Evolutionary conservation across 148 eudicot genomes (phyloP).

Genomic region (Pouteria glomerata): DNA sequence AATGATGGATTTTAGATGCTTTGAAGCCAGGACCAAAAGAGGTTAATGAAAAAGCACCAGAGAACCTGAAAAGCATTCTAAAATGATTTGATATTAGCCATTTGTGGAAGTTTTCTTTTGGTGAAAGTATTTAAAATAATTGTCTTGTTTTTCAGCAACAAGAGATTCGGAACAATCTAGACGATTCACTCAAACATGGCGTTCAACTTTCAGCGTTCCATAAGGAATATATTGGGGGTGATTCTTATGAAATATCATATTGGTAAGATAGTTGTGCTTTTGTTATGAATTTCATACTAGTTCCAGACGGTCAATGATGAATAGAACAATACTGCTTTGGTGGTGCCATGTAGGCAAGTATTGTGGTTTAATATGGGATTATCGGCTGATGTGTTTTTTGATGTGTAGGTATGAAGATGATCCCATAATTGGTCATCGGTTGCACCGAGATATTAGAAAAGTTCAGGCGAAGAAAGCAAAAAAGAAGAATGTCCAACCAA

Average conservation of each 20-base stretch:
- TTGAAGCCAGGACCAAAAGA: neutral
- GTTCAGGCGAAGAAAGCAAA: slow-evolving; percentile 75
- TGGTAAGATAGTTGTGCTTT: slow-evolving; percentile 47
- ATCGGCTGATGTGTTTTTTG: neutral
- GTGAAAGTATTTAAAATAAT: neutral
- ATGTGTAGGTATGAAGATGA: slow-evolving; percentile 91
- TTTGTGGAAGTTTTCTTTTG: neutral
- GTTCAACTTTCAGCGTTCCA: slow-evolving; percentile 71
- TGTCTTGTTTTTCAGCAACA: slow-evolving; percentile 79
- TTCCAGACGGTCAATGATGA: neutral
- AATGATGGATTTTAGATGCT: neutral
- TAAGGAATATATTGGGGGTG: slow-evolving; percentile 89
- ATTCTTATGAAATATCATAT: slow-evolving; percentile 85
- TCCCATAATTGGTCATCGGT: slow-evolving; percentile 80
- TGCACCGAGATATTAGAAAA: slow-evolving; percentile 80
- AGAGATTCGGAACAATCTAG: slow-evolving; percentile 86
- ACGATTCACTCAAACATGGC: slow-evolving; percentile 71
- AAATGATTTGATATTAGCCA: neutral
- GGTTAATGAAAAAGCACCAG: neutral
- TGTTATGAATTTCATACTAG: neutral
- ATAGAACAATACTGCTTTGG: neutral
- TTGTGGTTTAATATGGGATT: neutral
- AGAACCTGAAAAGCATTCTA: neutral
- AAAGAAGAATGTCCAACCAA: slow-evolving; percentile 60
- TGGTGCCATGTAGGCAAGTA: neutral